These are phyloP conservation scores for Pichia pseudocactophila DNA, from an alignment of 805 yeast genomes.

Conservation along the genomic window DNA sequence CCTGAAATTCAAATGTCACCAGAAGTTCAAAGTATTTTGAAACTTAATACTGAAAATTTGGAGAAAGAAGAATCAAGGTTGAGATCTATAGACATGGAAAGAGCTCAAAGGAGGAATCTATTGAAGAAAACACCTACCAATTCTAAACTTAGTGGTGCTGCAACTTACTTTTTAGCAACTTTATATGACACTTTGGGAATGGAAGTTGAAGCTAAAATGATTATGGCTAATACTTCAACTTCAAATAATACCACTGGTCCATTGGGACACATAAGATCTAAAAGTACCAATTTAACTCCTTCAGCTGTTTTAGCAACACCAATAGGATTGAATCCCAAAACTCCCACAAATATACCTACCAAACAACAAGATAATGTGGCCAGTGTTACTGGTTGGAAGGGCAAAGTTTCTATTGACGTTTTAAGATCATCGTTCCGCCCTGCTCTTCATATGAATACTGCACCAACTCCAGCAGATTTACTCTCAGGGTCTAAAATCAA, in stretches of 20 bases:
- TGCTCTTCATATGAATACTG: neutral
- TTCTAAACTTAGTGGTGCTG: slow-evolving; percentile 31
- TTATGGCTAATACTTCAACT: slow-evolving; percentile 12
- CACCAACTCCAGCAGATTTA: slow-evolving; percentile 1
- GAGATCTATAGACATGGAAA: slow-evolving; percentile 30
- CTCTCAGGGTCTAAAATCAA: neutral
- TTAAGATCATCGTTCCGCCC: slow-evolving; percentile 35
- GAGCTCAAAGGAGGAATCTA: slow-evolving; percentile 35
- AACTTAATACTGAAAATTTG: slow-evolving; percentile 24
- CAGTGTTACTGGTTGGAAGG: slow-evolving; percentile 20
- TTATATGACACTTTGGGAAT: slow-evolving; percentile 42
- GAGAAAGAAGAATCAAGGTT: slow-evolving; percentile 23
- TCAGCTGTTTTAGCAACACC: slow-evolving; percentile 34
- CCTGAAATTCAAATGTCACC: slow-evolving; percentile 1
- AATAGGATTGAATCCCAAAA: slow-evolving; percentile 26
- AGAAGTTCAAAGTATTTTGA: slow-evolving; percentile 20
- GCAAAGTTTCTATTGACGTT: slow-evolving; percentile 38
- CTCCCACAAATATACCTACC: slow-evolving; percentile 18
- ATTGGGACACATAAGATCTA: slow-evolving; percentile 1
- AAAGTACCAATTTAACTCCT: slow-evolving; percentile 23
- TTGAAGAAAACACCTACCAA: neutral
- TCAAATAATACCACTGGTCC: neutral
- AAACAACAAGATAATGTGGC: neutral
- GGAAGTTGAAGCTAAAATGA: slow-evolving; percentile 29
- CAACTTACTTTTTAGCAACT: slow-evolving; percentile 41